Evolutionary conservation across 495 filamentous ascomycete species (phyloP).

Genomic region (Neurospora sp.): DNA sequence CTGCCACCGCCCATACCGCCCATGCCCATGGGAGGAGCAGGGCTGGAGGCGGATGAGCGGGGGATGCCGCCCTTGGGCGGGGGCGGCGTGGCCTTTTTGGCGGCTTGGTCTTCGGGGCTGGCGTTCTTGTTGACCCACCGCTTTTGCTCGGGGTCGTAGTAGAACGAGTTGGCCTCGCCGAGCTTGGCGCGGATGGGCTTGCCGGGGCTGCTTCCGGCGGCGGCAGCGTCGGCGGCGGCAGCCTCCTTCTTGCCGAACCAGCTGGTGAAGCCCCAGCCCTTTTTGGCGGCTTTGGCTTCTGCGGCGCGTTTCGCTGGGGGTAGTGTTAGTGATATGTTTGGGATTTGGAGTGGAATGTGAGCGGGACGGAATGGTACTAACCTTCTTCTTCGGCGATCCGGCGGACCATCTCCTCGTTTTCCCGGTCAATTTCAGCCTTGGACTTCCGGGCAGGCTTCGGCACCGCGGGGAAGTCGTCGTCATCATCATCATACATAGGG

Average conservation of each 20-base stretch:
- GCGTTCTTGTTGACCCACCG: slow-evolving; percentile 98
- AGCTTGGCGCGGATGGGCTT: slow-evolving; percentile 88
- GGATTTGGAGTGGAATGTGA: neutral
- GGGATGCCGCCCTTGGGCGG: slow-evolving; percentile 31
- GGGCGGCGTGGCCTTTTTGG: slow-evolving; percentile 39
- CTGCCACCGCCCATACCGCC: neutral
- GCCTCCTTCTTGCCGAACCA: slow-evolving; percentile 79
- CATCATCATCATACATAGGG: slow-evolving; percentile 74
- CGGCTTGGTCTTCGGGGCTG: slow-evolving; percentile 37
- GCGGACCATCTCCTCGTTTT: slow-evolving; percentile 68
- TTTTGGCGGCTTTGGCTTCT: slow-evolving; percentile 43
- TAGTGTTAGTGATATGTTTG: slow-evolving; percentile 10
- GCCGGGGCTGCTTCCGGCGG: slow-evolving; percentile 31
- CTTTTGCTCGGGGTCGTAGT: slow-evolving; percentile 88
- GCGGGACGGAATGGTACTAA: slow-evolving; percentile 21
- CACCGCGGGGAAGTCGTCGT: slow-evolving; percentile 39
- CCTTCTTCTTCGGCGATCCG: slow-evolving; percentile 82
- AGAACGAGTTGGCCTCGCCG: slow-evolving; percentile 86
- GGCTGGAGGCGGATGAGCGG: slow-evolving; percentile 25
- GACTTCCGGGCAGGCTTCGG: slow-evolving; percentile 33
- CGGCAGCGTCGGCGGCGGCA: slow-evolving; percentile 14
- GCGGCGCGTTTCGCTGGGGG: slow-evolving; percentile 32
- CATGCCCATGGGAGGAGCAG: slow-evolving; percentile 15
- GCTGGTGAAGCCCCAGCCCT: slow-evolving; percentile 71
- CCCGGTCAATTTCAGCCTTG: slow-evolving; percentile 49